phyloP scores from a whole-genome alignment of 352 stramenopile genomes.

The Globisporangium ultimum region DNA sequence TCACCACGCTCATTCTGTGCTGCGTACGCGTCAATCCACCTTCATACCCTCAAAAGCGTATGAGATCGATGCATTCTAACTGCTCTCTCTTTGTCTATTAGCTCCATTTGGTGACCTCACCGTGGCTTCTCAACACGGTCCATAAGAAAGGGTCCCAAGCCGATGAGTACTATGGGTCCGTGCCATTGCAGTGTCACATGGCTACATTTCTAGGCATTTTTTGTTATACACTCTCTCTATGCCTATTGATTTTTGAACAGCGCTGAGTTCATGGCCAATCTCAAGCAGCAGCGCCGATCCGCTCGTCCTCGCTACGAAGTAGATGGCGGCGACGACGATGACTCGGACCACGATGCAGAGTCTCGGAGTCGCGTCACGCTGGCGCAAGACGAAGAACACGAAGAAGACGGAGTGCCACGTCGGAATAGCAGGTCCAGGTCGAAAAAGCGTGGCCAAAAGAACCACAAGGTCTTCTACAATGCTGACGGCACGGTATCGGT shows the following conservation, averaged over 20 bases:
- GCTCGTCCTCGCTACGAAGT: slow-evolving; percentile 10
- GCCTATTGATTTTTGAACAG: slow-evolving; percentile 10
- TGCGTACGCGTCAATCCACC: slow-evolving; percentile 29
- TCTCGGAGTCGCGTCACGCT: not conserved
- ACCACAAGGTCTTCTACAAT: slow-evolving; percentile 35
- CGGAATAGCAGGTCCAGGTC: not conserved
- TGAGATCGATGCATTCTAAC: not conserved
- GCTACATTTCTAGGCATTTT: not conserved
- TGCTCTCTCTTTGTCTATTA: slow-evolving; percentile 11
- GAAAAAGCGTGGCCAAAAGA: slow-evolving; percentile 12
- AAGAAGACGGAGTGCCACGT: too few species aligned
- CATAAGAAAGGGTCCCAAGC: slow-evolving; percentile 65
- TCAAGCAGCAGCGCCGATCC: slow-evolving; percentile 20
- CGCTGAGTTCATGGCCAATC: slow-evolving; percentile 58
- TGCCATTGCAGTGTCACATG: too few species aligned
- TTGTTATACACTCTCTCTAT: not conserved
- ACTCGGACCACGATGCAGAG: slow-evolving; percentile 17
- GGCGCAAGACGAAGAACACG: not conserved
- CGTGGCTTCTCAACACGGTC: slow-evolving; percentile 63
- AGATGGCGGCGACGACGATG: slow-evolving; percentile 18
- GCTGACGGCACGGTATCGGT: slow-evolving; percentile 32
- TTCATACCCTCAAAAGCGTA: too few species aligned
- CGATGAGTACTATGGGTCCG: slow-evolving; percentile 60
- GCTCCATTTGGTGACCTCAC: slow-evolving; percentile 57
- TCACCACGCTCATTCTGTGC: slow-evolving; percentile 52